Percentiles rank a stretch among this genome's conserved stretches.
Evolutionary conservation across 306 rosid genomes (phyloP).

Genomic region (Pyrus communis): DNA sequence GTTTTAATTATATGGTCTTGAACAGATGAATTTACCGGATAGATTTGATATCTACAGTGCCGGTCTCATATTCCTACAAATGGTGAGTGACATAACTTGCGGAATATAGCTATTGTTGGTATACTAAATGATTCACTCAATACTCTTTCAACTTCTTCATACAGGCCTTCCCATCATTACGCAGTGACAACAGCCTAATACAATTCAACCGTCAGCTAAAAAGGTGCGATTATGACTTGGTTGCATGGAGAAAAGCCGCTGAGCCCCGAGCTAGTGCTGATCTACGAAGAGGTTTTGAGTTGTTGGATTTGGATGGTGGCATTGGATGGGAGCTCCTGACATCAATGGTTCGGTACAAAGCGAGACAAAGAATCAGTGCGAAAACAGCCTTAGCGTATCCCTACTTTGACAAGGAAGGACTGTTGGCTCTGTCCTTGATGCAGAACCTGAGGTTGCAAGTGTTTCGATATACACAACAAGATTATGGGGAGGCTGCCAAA

Average conservation of each 20-base stretch:
- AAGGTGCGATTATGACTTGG: conserved; percentile 86
- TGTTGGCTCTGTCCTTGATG: conserved; percentile 73
- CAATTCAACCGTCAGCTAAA: conserved; percentile 88
- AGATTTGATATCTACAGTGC: conserved; percentile 87
- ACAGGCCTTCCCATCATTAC: conserved; percentile 70
- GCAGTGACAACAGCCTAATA: conserved; percentile 66
- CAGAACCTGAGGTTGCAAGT: conserved; percentile 68
- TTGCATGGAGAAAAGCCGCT: conserved; percentile 60
- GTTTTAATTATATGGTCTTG: conserved; percentile 24
- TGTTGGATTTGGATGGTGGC: conserved; percentile 89
- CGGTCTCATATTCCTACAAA: conserved; percentile 91
- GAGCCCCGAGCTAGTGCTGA: conserved; percentile 70
- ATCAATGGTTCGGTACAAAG: conserved; percentile 82
- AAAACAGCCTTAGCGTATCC: conserved; percentile 88
- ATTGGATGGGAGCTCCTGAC: conserved; percentile 91
- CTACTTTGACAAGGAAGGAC: conserved; percentile 73
- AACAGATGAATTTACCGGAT: conserved; percentile 89
- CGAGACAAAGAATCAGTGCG: conserved; percentile 84
- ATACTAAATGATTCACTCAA: conserved; percentile 3
- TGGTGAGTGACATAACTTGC: conserved; percentile 51
- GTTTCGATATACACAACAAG: conserved; percentile 80
- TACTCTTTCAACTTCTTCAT: neutral
- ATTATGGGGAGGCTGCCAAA: conserved; percentile 75
- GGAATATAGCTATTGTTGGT: conserved; percentile 4
- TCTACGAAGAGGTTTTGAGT: conserved; percentile 70